Conservation (phyloP, 2,329 filamentous ascomycete genomes). For the Colletotrichum lini region DNA sequence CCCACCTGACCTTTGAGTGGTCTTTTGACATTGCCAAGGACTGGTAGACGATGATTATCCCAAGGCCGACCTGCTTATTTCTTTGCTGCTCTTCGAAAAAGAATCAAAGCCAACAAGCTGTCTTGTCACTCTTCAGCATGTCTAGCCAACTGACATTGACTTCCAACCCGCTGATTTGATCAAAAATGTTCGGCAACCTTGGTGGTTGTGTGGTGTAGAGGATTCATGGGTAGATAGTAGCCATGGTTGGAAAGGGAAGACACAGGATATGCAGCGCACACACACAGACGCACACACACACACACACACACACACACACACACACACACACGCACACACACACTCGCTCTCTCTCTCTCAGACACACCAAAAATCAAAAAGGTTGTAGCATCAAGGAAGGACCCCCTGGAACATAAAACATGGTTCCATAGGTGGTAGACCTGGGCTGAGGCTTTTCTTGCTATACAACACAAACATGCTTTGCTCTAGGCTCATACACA, state of each 20-base stretch:
- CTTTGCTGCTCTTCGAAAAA: neutral
- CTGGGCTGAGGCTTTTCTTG: conserved; percentile 9
- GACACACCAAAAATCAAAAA: neutral
- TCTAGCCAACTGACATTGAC: neutral
- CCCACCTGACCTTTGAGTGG: conserved; percentile 95
- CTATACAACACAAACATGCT: neutral
- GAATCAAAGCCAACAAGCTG: neutral
- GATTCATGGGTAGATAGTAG: neutral
- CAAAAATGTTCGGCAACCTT: neutral
- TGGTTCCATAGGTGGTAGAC: neutral
- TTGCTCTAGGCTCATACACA: conserved; percentile 14
- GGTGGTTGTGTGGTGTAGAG: neutral
- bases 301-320: no score
- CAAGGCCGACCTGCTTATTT: neutral
- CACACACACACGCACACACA: no score
- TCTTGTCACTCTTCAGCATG: neutral
- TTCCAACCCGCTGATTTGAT: neutral
- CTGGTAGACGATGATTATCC: conserved; percentile 71
- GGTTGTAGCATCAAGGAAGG: neutral
- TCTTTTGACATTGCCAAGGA: conserved; percentile 97
- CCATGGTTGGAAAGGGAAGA: neutral
- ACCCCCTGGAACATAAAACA: neutral
- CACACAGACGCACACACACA: no score
- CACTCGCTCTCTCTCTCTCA: neutral
- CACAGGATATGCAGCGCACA: neutral